phyloP scores from a whole-genome alignment of 805 yeast species.

The Jamesozyma lodderae region DNA sequence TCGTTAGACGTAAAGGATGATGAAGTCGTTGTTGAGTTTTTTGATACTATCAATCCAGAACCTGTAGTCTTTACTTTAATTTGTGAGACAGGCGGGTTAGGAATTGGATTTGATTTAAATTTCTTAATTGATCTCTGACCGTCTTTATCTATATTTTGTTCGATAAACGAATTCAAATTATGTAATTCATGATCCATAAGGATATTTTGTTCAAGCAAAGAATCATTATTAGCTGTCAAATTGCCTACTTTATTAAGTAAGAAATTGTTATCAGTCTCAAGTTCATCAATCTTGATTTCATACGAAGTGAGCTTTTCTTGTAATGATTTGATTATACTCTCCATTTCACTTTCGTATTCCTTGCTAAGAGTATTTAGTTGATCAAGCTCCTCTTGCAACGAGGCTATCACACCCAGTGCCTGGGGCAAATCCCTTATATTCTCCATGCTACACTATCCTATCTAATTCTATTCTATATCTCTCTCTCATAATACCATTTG shows the following conservation, averaged over 20 bases:
- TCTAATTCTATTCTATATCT: too few relatives aligned
- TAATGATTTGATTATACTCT: constrained; percentile 7
- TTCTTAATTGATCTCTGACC: not conserved
- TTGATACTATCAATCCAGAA: too few relatives aligned
- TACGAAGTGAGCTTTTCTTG: constrained; percentile 5
- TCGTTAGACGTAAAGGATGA: too few relatives aligned
- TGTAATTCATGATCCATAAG: constrained; percentile 16
- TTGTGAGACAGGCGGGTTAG: too few relatives aligned
- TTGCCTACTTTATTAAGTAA: constrained; percentile 6
- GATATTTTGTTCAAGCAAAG: constrained; percentile 14
- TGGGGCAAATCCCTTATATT: constrained; percentile 7
- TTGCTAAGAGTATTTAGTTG: constrained; percentile 13
- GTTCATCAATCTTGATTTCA: constrained; percentile 16
- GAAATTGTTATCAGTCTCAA: constrained; percentile 13
- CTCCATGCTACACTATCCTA: too few relatives aligned
- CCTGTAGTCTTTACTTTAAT: too few relatives aligned
- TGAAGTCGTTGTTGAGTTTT: too few relatives aligned
- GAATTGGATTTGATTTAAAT: too few relatives aligned
- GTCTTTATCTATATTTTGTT: not conserved
- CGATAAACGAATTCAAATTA: constrained; percentile 6
- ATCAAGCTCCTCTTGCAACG: constrained; percentile 13
- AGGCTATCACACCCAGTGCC: constrained; percentile 9
- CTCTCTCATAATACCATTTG: too few relatives aligned
- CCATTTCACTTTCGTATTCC: constrained; percentile 19
- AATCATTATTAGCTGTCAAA: constrained; percentile 11